These are phyloP conservation scores for Babesia microti DNA, from an alignment of 169 alveolate genomes.

Conservation along the genomic window DNA sequence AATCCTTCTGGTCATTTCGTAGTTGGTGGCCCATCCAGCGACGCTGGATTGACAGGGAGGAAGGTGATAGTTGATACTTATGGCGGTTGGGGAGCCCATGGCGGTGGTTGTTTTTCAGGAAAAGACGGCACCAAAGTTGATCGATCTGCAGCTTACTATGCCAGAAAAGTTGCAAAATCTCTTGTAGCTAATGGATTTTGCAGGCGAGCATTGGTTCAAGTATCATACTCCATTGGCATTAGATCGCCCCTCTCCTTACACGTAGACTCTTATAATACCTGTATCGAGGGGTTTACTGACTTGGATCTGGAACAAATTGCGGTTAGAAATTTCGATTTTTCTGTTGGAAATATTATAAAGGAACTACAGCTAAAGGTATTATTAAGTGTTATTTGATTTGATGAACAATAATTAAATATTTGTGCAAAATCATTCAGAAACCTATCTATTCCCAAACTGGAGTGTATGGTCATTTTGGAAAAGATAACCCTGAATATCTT, in stretches of 20 bases:
- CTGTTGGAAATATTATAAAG: constrained; percentile 90
- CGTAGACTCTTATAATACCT: constrained; percentile 90
- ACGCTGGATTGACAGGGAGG: constrained; percentile 98
- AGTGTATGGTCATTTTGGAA: constrained; percentile 97
- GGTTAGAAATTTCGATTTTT: constrained; percentile 83
- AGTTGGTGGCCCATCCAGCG: constrained; percentile 99
- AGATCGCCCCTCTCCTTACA: constrained; percentile 91
- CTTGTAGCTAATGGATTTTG: constrained; percentile 88
- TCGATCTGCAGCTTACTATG: constrained; percentile 97
- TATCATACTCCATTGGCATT: constrained; percentile 94
- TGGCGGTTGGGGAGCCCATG: constrained; percentile 99
- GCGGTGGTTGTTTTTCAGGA: constrained; percentile 99
- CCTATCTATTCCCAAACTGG: constrained; percentile 86
- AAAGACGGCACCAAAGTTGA: constrained; percentile 98
- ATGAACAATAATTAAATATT: neutral
- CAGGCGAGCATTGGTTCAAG: constrained; percentile 89
- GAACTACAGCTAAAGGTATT: constrained; percentile 74
- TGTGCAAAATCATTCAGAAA: constrained; percentile 6
- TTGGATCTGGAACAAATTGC: constrained; percentile 78
- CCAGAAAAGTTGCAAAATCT: constrained; percentile 96
- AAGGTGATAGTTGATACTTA: constrained; percentile 97
- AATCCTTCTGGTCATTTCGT: constrained; percentile 95
- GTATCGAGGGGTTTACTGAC: constrained; percentile 80
- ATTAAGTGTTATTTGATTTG: neutral
- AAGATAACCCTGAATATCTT: constrained; percentile 79